Evolutionary conservation across 23 red algal genomes (phyloP).

Genomic region (Cyanidium caldarium): DNA sequence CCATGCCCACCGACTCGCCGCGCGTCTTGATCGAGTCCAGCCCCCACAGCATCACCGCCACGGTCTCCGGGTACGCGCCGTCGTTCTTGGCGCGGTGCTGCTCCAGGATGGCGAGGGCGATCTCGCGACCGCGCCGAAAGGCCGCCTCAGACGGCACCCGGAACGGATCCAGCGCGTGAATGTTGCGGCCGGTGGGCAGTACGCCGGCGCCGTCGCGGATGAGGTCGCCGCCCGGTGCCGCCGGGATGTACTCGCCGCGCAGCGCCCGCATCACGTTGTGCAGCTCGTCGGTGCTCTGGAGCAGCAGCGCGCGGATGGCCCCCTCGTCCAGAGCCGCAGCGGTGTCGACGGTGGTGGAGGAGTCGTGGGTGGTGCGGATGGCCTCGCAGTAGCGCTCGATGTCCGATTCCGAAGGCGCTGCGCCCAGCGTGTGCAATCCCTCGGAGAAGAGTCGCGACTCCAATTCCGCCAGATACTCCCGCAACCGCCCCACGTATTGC

Average conservation of each 20-base stretch:
- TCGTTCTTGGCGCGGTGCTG: conserved; percentile 12
- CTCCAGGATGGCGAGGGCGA: conserved; percentile 11
- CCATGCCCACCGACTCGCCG: conserved; percentile 38
- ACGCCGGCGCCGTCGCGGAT: conserved; percentile 32
- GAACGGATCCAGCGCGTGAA: conserved; percentile 52
- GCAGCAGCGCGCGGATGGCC: conserved; percentile 14
- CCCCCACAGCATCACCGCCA: conserved; percentile 49
- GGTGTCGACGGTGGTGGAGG: background rate
- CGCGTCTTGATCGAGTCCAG: conserved; percentile 54
- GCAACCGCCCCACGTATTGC: too few species aligned
- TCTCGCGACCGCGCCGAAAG: conserved; percentile 10
- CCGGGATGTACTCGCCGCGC: conserved; percentile 29
- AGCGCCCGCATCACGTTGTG: conserved; percentile 23
- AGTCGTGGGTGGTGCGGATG: background rate
- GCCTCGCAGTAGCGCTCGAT: conserved; percentile 9
- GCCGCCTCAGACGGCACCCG: conserved; percentile 27
- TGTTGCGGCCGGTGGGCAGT: conserved; percentile 47
- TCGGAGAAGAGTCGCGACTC: conserved; percentile 33
- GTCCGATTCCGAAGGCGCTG: background rate
- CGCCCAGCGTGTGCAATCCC: conserved; percentile 32
- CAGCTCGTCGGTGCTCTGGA: conserved; percentile 11
- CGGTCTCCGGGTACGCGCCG: conserved; percentile 36
- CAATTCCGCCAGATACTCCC: background rate
- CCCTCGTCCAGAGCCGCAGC: background rate
- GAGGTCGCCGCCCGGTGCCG: conserved; percentile 39